phyloP scores from a whole-genome alignment of 1,284 basidiomycete genomes.

The Ceratobasidium sp. region DNA sequence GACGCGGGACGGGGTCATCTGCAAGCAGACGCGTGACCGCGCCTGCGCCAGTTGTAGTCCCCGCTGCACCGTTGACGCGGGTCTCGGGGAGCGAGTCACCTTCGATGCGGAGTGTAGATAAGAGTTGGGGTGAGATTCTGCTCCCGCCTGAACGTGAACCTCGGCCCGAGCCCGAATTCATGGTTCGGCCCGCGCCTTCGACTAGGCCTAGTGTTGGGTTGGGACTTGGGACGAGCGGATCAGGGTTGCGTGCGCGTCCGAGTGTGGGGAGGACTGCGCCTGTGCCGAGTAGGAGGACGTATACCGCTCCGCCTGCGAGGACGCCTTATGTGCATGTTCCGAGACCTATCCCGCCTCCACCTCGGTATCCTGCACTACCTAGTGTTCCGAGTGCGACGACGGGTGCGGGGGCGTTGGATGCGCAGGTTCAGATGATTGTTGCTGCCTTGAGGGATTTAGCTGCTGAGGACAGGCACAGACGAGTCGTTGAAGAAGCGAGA shows the following conservation, averaged over 20 bases:
- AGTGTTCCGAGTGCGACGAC: neutral
- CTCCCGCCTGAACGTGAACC: slow-evolving; percentile 10
- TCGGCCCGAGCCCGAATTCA: neutral
- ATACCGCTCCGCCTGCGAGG: slow-evolving; percentile 11
- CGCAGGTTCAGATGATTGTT: slow-evolving; percentile 33
- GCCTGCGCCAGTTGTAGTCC: neutral
- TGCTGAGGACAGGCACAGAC: slow-evolving; percentile 9
- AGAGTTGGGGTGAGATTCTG: slow-evolving; percentile 28
- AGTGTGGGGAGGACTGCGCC: neutral
- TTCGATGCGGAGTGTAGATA: slow-evolving; percentile 4
- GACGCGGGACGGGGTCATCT: slow-evolving; percentile 6
- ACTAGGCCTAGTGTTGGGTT: too few species aligned
- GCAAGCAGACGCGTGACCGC: neutral
- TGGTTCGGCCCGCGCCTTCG: neutral
- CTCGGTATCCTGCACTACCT: slow-evolving; percentile 14
- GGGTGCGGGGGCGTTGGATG: neutral
- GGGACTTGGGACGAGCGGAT: neutral
- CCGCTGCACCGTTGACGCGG: slow-evolving; percentile 3
- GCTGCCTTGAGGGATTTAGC: slow-evolving; percentile 24
- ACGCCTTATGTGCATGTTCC: slow-evolving; percentile 30
- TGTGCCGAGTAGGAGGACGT: neutral
- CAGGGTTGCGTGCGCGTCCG: neutral
- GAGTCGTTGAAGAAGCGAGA: neutral
- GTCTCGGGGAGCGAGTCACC: slow-evolving; percentile 24
- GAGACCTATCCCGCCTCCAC: slow-evolving; percentile 27